Evolutionary conservation across 2,329 filamentous ascomycete species (phyloP), one percentile per base, ranked within the genome.

Genomic region (Tolypocladium ophioglossoides): DNA sequence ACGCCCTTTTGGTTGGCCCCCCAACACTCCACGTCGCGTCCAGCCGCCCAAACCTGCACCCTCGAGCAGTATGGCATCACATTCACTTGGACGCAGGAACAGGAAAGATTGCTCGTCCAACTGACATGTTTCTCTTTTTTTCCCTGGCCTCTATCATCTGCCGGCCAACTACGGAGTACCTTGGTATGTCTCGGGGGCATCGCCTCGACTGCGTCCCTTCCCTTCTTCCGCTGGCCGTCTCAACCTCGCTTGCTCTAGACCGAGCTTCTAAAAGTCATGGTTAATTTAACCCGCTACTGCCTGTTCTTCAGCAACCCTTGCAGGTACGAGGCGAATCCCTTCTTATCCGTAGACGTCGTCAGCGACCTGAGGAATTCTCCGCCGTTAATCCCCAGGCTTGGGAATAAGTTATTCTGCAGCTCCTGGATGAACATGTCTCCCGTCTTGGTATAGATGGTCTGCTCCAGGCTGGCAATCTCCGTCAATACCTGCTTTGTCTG

Each of bases 391-490:
- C 85, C 85, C 60, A 90, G 74, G 48, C 74, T 78, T 0, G 82
- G 77, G 60, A 91, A 82, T 55, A 91, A 78, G 2, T 75, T 74
- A 18, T 75, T 74, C 60, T 83, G 82, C 49, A 92, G 70, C 63
- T 87, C 80, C 56, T 81, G 78, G 27, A 92, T 78, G 67, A 96
- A 97, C 54, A 83, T 78, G 52, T 87, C 82, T 30, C 94, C 94
- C 14, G 89, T 92, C 74, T 97, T 97, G 61, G 82, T 79, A 66
- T 96, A 92, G 58, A 99, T 94, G 38, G 82, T 86, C 71, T 94
- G 90, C 70, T 99, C 91, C 56, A 99, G 73, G 3, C 79, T 82
- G 3, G 91, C 91, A 58, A 95, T 90, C 73, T 99, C 94, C 54
- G 84, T 85, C 40, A 99, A 79, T 1, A 96, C 88, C 69, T 91